Conservation (phyloP, 495 filamentous ascomycete genomes). For the Aspergillus incahuasiensis region DNA sequence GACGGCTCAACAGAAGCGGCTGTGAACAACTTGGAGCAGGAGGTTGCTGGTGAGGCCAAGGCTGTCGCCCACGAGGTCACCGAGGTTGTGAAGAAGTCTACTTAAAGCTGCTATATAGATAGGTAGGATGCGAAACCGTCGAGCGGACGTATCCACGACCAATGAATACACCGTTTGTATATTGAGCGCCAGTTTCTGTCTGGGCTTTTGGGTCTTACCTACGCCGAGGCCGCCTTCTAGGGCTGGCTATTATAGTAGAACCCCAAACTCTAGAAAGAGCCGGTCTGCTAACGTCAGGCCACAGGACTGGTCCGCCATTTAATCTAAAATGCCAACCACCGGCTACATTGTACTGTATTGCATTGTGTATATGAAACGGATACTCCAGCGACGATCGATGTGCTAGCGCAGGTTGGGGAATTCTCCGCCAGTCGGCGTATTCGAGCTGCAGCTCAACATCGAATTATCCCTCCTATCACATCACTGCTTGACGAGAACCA, state of each 20-base stretch:
- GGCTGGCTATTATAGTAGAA: neutral
- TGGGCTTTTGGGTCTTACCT: neutral
- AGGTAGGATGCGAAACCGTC: neutral
- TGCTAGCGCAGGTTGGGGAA: constrained; percentile 9
- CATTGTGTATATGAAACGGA: constrained; percentile 1
- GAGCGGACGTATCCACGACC: neutral
- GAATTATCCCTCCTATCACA: constrained; percentile 36
- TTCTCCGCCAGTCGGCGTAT: constrained; percentile 37
- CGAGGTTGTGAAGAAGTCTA: constrained; percentile 29
- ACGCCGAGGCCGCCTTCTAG: neutral
- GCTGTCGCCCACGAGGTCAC: constrained; percentile 23
- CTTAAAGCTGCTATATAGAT: constrained; percentile 10
- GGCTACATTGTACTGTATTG: neutral
- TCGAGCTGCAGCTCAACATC: neutral
- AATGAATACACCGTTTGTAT: neutral
- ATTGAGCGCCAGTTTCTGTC: neutral
- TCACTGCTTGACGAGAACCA: neutral
- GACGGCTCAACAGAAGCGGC: constrained; percentile 41
- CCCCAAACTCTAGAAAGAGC: neutral
- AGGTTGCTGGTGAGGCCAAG: constrained; percentile 42
- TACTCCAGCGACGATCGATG: constrained; percentile 2
- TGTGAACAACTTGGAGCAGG: constrained; percentile 46
- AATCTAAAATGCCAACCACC: neutral
- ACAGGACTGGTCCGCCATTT: neutral
- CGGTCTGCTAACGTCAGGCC: neutral